Evolutionary conservation across 768 basidiomycete genomes (phyloP), one percentile per base, ranked within the genome.

Genomic region (Suillus tomentosus): DNA sequence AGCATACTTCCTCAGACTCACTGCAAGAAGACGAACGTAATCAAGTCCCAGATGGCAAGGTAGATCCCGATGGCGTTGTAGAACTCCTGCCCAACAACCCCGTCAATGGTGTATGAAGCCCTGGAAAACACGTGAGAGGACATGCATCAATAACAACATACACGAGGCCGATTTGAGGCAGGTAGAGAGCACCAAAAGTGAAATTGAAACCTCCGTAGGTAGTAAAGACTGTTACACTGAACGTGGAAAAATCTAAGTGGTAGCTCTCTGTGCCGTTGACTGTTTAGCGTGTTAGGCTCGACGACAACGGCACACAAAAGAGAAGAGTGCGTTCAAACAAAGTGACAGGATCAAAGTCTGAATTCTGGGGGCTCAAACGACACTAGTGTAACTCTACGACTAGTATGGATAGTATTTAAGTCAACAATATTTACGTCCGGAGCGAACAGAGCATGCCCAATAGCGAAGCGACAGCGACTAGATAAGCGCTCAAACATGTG

Each of bases 181-280:
- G 22, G 63, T 67, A 73, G 19, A 73, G 60, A 22, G 72, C 73
- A 43, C 72, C 72, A 58, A 71, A 73, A 34, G 71, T 71, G 15
- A 72, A 61, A 62, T 73, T 73, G 68, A 73, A 73, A 31, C 72
- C 72, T 24, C 73, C 72, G 22, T 73, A 75, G 27, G 72, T 75
- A 37, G 59, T 37, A 51, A 73, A 73, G 14, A 73, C 74, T 36
- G 70, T 70, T 22, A 70, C 70, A 64, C 62, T 72, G 53, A 70
- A 73, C 7, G 15, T 63, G 37, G 19, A 13, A 70, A 13, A 45
- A 40, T 13, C 6, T 74, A 55, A 71, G 59, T 48, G 31, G 13
- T 50, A 53, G 55, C 45, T 61, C 17, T 39, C 27, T 36, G 34
- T 36, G 34, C 6, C 34, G 6, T 8, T 42, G 42, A 19, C 17